These are phyloP conservation scores for Ogataea pignaliae DNA, from an alignment of 805 yeast genomes.

Conservation along the genomic window DNA sequence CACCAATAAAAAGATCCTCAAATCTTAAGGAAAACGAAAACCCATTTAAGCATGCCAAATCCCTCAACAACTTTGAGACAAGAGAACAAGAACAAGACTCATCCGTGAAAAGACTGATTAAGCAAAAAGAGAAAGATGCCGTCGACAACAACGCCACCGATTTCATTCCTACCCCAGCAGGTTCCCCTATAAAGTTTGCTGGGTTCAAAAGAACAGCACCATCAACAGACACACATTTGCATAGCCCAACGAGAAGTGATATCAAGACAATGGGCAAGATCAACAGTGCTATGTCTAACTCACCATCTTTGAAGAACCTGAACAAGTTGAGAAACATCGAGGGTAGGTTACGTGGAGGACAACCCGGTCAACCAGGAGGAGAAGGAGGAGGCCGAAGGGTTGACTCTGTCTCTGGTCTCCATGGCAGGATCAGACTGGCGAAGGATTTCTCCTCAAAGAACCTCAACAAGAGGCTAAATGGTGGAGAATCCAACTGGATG, in stretches of 20 bases:
- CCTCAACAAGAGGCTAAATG: not conserved
- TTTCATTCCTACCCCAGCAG: constrained; percentile 23
- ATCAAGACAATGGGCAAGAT: constrained; percentile 29
- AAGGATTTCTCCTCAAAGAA: constrained; percentile 10
- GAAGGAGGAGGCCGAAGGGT: constrained; percentile 2
- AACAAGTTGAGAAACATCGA: constrained; percentile 29
- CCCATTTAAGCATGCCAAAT: constrained; percentile 14
- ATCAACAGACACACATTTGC: constrained; percentile 1
- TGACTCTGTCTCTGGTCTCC: constrained; percentile 17
- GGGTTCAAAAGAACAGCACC: constrained; percentile 11
- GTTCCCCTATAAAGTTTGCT: constrained; percentile 13
- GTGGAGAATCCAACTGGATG: constrained; percentile 15
- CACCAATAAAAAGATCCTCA: constrained; percentile 2
- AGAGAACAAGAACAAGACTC: constrained; percentile 14
- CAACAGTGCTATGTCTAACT: constrained; percentile 30
- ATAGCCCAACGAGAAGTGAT: constrained; percentile 24
- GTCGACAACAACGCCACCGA: constrained; percentile 22
- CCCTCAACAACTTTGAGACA: constrained; percentile 5
- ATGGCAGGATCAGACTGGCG: constrained; percentile 10
- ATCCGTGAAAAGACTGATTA: constrained; percentile 31
- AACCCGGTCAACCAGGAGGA: no score
- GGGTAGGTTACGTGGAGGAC: constrained; percentile 16
- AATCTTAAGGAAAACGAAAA: constrained; percentile 24
- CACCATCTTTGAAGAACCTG: constrained; percentile 33
- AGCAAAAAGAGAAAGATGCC: constrained; percentile 30